A percentile compares a stretch with the other conserved stretches of the same genome.
Evolutionary conservation across 352 stramenopile species (phyloP).

Genomic region (Globisporangium emineosum): DNA sequence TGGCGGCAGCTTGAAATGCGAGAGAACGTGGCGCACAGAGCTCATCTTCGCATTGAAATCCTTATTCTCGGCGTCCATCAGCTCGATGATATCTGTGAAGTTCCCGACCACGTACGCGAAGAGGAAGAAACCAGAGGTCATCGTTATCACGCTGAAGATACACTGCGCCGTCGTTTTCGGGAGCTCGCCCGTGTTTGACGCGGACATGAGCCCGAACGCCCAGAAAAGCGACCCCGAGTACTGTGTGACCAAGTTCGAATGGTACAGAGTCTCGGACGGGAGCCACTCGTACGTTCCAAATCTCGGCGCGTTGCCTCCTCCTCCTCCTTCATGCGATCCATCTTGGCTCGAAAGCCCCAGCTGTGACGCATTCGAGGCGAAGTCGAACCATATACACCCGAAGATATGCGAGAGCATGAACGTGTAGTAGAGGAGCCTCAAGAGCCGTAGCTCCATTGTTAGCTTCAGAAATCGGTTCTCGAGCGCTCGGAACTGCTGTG

Average conservation of each 20-base stretch:
- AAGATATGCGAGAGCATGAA: constrained; percentile 47
- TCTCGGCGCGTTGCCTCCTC: too few relatives aligned
- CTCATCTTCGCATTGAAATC: constrained; percentile 43
- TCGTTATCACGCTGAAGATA: constrained; percentile 33
- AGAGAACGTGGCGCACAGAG: constrained; percentile 32
- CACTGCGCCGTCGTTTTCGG: constrained; percentile 28
- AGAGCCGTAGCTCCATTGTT: constrained; percentile 34
- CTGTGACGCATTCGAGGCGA: constrained; percentile 30
- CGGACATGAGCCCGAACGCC: constrained; percentile 39
- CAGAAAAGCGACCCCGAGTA: constrained; percentile 37
- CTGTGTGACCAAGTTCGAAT: constrained; percentile 17
- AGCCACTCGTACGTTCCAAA: constrained; percentile 39
- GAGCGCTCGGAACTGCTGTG: constrained; percentile 27
- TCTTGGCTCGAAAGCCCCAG: constrained; percentile 9
- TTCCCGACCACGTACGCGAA: constrained; percentile 43
- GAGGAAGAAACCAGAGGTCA: constrained; percentile 39
- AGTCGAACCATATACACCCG: constrained; percentile 49
- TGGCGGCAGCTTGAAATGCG: constrained; percentile 34
- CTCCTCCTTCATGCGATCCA: background rate
- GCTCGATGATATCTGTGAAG: constrained; percentile 38
- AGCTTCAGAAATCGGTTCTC: constrained; percentile 42
- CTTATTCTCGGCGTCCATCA: constrained; percentile 41
- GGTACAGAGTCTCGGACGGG: constrained; percentile 22
- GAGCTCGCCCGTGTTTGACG: constrained; percentile 28
- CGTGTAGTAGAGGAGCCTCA: constrained; percentile 48